Percentiles rank a stretch among this genome's conserved stretches.
phyloP scores from a whole-genome alignment of 768 basidiomycete genomes.

The Tulasnella sp. region DNA sequence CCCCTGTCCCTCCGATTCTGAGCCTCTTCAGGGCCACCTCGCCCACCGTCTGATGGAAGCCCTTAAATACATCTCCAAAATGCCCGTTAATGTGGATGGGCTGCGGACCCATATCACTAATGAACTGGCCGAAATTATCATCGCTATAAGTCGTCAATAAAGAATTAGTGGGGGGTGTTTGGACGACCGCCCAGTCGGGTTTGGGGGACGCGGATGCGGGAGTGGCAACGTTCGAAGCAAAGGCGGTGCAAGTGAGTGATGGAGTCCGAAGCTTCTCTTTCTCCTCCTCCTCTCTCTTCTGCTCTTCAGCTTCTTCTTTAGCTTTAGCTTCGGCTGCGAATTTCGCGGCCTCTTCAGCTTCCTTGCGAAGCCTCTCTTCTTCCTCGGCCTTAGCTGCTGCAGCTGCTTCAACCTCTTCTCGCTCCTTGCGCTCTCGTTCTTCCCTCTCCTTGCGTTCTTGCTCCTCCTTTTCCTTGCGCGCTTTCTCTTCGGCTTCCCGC shows the following conservation, averaged over 20 bases:
- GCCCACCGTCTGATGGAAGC: too few species aligned
- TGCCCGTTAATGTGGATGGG: too few species aligned
- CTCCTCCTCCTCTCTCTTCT: conserved; percentile 45
- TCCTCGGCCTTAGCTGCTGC: conserved; percentile 38
- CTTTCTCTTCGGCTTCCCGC: conserved; percentile 42
- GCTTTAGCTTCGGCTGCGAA: conserved; percentile 51
- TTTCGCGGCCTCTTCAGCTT: conserved; percentile 53
- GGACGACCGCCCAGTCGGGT: conserved; percentile 52
- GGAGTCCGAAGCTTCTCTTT: conserved; percentile 48
- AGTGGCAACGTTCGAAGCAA: conserved; percentile 37
- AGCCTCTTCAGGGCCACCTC: too few species aligned
- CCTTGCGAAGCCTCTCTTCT: conserved; percentile 42
- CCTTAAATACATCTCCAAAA: too few species aligned
- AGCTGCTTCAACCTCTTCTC: conserved; percentile 38
- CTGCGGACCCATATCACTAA: too few species aligned
- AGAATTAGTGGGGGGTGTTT: too few species aligned
- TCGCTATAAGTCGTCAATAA: too few species aligned
- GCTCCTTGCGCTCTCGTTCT: conserved; percentile 37
- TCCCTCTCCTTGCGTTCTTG: conserved; percentile 47
- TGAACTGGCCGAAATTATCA: too few species aligned
- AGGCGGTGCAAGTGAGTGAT: conserved; percentile 38
- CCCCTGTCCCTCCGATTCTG: too few species aligned
- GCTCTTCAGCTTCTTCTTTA: conserved; percentile 43
- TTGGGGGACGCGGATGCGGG: conserved; percentile 27
- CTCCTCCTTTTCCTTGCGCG: conserved; percentile 39